Conservation (phyloP, 371 early-diverging fungal genomes). For the Mucor ambiguus region DNA sequence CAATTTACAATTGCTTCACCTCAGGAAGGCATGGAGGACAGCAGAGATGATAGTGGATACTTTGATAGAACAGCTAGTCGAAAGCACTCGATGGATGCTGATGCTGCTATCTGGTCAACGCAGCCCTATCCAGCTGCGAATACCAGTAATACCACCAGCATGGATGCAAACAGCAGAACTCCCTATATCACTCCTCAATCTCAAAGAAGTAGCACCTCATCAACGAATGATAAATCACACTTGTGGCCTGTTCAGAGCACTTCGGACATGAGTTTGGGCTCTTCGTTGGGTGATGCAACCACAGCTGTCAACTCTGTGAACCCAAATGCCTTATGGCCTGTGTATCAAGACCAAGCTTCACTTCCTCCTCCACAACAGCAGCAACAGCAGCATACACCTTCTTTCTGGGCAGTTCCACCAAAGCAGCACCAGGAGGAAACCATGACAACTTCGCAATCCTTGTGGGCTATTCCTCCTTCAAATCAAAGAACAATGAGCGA, state of each 20-base stretch:
- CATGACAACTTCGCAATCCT: slow-evolving; percentile 8
- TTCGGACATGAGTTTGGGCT: slow-evolving; percentile 12
- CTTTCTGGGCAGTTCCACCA: slow-evolving; percentile 19
- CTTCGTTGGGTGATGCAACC: slow-evolving; percentile 8
- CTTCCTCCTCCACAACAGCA: not conserved
- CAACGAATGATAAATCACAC: slow-evolving; percentile 15
- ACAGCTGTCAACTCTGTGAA: slow-evolving; percentile 1
- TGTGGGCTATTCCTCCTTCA: slow-evolving; percentile 26
- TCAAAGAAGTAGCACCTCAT: slow-evolving; percentile 23
- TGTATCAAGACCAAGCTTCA: slow-evolving; percentile 13
- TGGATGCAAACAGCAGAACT: slow-evolving; percentile 16
- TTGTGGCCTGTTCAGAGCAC: slow-evolving; percentile 9
- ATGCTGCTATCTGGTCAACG: slow-evolving; percentile 11
- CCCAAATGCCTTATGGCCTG: slow-evolving; percentile 11
- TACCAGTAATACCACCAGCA: not conserved
- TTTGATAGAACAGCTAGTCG: slow-evolving; percentile 14
- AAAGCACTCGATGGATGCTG: slow-evolving; percentile 21
- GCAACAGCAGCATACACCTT: slow-evolving; percentile 5
- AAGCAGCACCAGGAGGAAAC: slow-evolving; percentile 14
- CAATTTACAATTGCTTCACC: slow-evolving; percentile 12
- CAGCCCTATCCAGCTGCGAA: slow-evolving; percentile 8
- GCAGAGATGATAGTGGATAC: slow-evolving; percentile 17
- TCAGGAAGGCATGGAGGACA: slow-evolving; percentile 17
- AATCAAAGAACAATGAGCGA: not conserved
- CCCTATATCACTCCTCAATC: slow-evolving; percentile 13